Evolutionary conservation across 306 rosid genomes (phyloP).

Genomic region (Citrullus amarus): DNA sequence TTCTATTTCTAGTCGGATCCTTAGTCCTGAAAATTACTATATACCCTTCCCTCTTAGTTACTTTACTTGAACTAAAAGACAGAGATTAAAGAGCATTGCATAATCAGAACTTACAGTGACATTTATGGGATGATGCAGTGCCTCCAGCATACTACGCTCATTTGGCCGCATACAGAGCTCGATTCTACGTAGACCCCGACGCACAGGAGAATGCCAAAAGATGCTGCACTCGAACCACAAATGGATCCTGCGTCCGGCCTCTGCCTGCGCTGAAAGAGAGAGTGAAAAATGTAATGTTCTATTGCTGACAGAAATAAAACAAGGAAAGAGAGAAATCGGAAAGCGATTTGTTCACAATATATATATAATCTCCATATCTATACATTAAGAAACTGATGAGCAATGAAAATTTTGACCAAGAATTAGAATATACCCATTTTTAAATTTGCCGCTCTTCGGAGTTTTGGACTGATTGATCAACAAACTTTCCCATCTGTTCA

Average conservation of each 20-base stretch:
- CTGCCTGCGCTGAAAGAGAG: constrained; percentile 68
- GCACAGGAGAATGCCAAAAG: constrained; percentile 21
- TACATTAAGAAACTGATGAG: not conserved
- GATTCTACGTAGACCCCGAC: constrained; percentile 64
- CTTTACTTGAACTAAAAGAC: not conserved
- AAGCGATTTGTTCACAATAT: not conserved
- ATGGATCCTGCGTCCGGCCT: constrained; percentile 41
- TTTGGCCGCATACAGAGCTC: constrained; percentile 67
- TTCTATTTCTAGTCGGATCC: not conserved
- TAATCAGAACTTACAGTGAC: not conserved
- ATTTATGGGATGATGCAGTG: constrained; percentile 21
- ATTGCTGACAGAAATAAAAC: constrained; percentile 27
- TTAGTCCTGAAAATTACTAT: not conserved
- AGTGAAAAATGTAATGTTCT: constrained; percentile 65
- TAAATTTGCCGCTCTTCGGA: not conserved
- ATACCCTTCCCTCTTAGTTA: not conserved
- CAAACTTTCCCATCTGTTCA: not conserved
- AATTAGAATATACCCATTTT: not conserved
- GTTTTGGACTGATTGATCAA: not conserved
- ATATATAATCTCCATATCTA: not conserved
- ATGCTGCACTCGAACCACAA: constrained; percentile 23
- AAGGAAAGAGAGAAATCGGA: not conserved
- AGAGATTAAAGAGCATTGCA: not conserved
- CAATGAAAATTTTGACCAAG: not conserved
- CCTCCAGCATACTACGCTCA: constrained; percentile 77